Evolutionary conservation across 192 early-diverging fungal genomes (phyloP).

Genomic region (Gigaspora rosea): DNA sequence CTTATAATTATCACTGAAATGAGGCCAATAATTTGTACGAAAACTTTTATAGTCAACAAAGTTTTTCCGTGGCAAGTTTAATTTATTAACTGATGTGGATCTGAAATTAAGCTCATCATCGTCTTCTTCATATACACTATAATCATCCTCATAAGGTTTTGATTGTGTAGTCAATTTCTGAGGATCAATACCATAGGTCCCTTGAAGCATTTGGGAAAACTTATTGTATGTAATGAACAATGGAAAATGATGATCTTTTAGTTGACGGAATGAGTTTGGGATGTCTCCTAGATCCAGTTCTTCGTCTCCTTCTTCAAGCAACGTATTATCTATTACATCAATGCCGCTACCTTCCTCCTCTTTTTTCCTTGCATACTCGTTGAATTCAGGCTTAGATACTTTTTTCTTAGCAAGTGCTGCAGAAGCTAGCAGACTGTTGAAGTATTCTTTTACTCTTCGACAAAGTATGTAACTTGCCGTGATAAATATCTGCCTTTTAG

Average conservation of each 20-base stretch:
- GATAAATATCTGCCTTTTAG: slow-evolving; percentile 22
- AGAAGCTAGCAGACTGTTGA: background rate
- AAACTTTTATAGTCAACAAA: slow-evolving; percentile 21
- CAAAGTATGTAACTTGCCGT: background rate
- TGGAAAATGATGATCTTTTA: slow-evolving; percentile 17
- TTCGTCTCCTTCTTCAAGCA: background rate
- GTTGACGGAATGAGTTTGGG: slow-evolving; percentile 21
- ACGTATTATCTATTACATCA: background rate
- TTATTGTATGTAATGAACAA: slow-evolving; percentile 25
- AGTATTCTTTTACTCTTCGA: slow-evolving; percentile 7
- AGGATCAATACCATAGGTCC: slow-evolving; percentile 21
- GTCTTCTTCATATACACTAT: background rate
- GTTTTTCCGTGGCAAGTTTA: background rate
- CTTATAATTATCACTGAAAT: background rate
- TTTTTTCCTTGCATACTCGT: too few relatives aligned
- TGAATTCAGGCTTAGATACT: slow-evolving; percentile 1
- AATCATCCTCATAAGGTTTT: background rate
- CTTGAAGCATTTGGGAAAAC: slow-evolving; percentile 4
- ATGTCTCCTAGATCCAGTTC: background rate
- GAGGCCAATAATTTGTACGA: background rate
- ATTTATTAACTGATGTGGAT: too few relatives aligned
- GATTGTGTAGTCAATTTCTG: background rate
- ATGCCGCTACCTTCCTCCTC: background rate
- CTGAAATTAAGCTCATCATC: background rate
- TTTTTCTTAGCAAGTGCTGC: slow-evolving; percentile 2